Evolutionary conservation across 1,139 yeast genomes (phyloP).

Genomic region (Lizanozyma gosingica): DNA sequence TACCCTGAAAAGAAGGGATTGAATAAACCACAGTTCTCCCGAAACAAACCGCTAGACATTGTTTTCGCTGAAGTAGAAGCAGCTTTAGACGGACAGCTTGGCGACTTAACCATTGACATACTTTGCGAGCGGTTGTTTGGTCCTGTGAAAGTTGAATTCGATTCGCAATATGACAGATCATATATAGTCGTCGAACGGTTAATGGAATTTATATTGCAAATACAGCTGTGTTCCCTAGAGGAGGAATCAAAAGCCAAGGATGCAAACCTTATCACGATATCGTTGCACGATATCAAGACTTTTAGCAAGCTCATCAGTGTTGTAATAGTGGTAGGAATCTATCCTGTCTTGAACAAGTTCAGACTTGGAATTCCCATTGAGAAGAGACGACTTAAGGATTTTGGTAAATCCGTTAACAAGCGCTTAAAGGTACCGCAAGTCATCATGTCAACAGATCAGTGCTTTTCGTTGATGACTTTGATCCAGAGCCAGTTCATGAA

Average conservation of each 20-base stretch:
- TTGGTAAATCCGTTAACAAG: constrained; percentile 17
- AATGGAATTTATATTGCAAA: constrained; percentile 22
- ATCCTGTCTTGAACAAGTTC: constrained; percentile 46
- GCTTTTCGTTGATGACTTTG: constrained; percentile 20
- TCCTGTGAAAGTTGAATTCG: constrained; percentile 4
- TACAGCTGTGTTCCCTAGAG: constrained; percentile 27
- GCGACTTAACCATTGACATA: constrained; percentile 14
- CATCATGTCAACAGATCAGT: constrained; percentile 3
- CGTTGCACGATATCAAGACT: constrained; percentile 75
- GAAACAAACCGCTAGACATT: constrained; percentile 27
- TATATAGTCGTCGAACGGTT: constrained; percentile 18
- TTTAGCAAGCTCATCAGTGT: constrained; percentile 57
- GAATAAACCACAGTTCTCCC: constrained; percentile 22
- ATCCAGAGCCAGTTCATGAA: constrained; percentile 24
- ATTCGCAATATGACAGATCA: constrained; percentile 7
- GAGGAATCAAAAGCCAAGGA: constrained; percentile 12
- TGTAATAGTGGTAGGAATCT: constrained; percentile 62
- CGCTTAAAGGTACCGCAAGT: constrained; percentile 14
- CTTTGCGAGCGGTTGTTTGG: constrained; percentile 6
- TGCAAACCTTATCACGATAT: constrained; percentile 51
- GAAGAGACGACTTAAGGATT: constrained; percentile 45
- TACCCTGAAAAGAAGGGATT: constrained; percentile 29
- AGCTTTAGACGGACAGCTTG: constrained; percentile 18
- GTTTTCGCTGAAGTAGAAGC: constrained; percentile 24
- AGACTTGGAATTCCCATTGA: constrained; percentile 61